Conservation (phyloP, 352 stramenopile genomes). For the Pythium apleroticum region DNA sequence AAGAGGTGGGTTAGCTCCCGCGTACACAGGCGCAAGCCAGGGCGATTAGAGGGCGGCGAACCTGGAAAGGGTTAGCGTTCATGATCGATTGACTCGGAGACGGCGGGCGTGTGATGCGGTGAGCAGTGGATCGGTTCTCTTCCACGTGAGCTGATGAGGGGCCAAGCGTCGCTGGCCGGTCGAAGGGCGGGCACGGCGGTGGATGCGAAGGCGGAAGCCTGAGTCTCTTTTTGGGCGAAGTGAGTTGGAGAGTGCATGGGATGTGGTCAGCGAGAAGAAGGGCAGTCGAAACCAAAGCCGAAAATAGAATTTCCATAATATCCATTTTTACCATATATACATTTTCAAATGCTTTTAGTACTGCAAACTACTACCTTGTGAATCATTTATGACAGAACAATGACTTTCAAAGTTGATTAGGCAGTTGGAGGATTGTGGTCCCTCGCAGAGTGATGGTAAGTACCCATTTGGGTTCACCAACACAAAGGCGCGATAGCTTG, state of each 20-base stretch:
- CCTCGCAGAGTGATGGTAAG: not conserved
- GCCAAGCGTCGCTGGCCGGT: constrained; percentile 1
- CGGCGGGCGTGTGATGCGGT: not conserved
- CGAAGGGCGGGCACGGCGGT: not conserved
- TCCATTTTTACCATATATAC: not conserved
- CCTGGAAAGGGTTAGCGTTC: constrained; percentile 34
- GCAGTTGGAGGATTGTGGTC: not conserved
- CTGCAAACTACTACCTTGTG: too few relatives aligned
- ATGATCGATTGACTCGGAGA: constrained; percentile 13
- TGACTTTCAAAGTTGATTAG: not conserved
- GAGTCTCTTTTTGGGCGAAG: constrained; percentile 10
- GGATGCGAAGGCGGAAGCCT: not conserved
- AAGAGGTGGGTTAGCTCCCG: not conserved
- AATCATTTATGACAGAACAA: not conserved
- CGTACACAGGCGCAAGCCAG: not conserved
- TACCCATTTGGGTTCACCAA: not conserved
- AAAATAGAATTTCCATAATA: constrained; percentile 18
- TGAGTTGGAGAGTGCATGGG: constrained; percentile 20
- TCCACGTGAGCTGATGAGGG: not conserved
- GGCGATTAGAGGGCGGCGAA: not conserved
- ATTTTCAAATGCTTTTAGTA: not conserved
- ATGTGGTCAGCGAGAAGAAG: constrained; percentile 21
- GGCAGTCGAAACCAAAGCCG: constrained; percentile 21
- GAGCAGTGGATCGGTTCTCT: not conserved
- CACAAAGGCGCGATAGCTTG: not conserved